Evolutionary conservation across 805 yeast genomes (phyloP).

Genomic region (Candida tammaniensis): DNA sequence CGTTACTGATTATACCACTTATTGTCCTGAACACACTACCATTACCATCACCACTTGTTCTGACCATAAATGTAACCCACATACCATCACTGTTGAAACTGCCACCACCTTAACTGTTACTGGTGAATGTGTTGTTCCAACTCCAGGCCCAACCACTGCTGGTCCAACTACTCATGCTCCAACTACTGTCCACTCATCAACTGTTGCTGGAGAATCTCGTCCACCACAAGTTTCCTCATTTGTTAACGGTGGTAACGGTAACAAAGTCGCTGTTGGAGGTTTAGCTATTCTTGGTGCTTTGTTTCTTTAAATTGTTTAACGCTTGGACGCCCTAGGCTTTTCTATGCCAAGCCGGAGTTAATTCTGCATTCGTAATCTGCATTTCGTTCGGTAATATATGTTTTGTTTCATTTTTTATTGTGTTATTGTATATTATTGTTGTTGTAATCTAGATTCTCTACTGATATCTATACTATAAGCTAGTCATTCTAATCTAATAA

Average conservation of each 20-base stretch:
- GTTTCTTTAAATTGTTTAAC: constrained; percentile 6
- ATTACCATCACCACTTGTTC: constrained; percentile 32
- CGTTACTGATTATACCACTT: constrained; percentile 35
- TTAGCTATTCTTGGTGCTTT: constrained; percentile 11
- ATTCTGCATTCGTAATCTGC: no score
- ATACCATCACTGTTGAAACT: constrained; percentile 27
- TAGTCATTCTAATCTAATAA: no score
- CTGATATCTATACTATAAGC: no score
- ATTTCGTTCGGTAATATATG: no score
- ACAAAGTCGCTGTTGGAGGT: constrained; percentile 10
- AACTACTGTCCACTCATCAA: constrained; percentile 1
- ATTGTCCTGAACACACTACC: constrained; percentile 35
- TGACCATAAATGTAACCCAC: constrained; percentile 22
- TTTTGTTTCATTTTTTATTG: no score
- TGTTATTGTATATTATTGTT: no score
- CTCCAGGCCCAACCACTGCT: constrained; percentile 20
- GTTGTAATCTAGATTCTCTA: no score
- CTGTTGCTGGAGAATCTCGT: constrained; percentile 5
- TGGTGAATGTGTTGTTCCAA: constrained; percentile 28
- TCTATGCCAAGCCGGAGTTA: no score
- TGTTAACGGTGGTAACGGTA: constrained; percentile 10
- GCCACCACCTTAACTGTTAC: constrained; percentile 33
- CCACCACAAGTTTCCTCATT: constrained; percentile 6
- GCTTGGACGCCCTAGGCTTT: no score
- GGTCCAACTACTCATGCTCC: constrained; percentile 7